Base-by-base conservation (phyloP, 176 grass and related monocot species). In the Calamus simplicifolius region DNA sequence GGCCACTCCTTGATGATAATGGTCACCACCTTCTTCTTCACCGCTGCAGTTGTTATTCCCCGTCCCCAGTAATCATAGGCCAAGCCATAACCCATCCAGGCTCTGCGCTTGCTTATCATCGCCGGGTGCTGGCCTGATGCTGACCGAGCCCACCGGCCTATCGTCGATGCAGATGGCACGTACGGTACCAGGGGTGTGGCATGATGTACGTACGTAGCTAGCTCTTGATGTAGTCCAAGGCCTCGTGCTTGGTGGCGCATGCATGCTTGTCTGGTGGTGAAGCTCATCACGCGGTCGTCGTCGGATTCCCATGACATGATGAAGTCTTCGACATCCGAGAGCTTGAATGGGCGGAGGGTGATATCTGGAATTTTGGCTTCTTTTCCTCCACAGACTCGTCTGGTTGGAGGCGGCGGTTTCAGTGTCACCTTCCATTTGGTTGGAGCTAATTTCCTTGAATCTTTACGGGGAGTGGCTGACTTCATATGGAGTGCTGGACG, bases 231-330 rank as follows among this genome's bases (percentile, higher is more conserved):
- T 79, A 66, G 57, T 30, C 43, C 18, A 67, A 57, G 19, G 71
- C 58, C 56, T 82, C 57, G 51, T 87, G 71, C 31, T 57, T 27
- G 2, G 62, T 79, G 12, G 58, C 52, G 79, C 75, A 87, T 0
- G 79, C 75, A 87, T 0, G 58, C 30, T 35, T 35, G 51, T 5
- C 52, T 74, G 0, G 75, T 59, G 71, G 74, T 70, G 79, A 56
- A 67, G 48, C 79, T 62, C 62, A 82, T 82, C 29, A 87, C 71
- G 62, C 79, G 79, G 17, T 78, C 71, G 17, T 78, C 71, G 84
- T 87, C 79, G 21, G 84, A 82, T 18, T 70, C 70, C 84, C 84
- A 87, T 49, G 57, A 14, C 84, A 86, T 71, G 78, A 86, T 71
- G 78, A 86, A 78, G 2, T 52, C 79, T 67, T 82, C 79, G 2